Evolutionary conservation across 805 yeast genomes (phyloP).

Genomic region (Yarrowia divulgata): DNA sequence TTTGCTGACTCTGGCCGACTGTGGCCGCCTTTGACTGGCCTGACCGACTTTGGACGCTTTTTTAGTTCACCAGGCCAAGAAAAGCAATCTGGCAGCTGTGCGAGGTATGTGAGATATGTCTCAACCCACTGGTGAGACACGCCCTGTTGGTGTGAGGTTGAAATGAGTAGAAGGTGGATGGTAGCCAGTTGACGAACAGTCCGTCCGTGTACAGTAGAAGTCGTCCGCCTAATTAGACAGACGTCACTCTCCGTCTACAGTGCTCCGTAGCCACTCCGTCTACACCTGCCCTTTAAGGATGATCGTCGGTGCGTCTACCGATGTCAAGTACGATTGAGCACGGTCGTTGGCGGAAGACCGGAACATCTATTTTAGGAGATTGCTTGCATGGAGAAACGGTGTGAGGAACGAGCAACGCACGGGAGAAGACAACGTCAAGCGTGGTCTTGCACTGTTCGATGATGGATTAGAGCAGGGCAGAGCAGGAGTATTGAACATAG

Average conservation of each 20-base stretch:
- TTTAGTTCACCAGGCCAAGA: neutral
- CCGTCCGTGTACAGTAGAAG: too few species aligned
- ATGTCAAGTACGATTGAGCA: neutral
- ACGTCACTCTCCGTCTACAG: neutral
- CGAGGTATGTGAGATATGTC: neutral
- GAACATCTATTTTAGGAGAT: constrained; percentile 1
- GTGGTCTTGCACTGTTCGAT: too few species aligned
- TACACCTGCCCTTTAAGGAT: neutral
- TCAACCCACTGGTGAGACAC: neutral
- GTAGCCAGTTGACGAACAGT: too few species aligned
- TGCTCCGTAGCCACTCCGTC: neutral
- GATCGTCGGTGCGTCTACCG: constrained; percentile 2
- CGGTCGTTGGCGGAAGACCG: constrained; percentile 20
- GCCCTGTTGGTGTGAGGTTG: too few species aligned
- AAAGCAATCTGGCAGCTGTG: neutral
- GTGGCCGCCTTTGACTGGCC: neutral
- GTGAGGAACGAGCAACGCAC: too few species aligned
- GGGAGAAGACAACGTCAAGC: too few species aligned
- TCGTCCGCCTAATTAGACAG: too few species aligned
- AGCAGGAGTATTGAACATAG: too few species aligned
- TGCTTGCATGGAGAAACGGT: neutral
- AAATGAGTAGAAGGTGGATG: too few species aligned
- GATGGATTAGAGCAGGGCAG: too few species aligned
- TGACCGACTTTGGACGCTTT: constrained; percentile 1
- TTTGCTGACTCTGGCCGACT: neutral